A percentile compares a stretch with the other conserved stretches of the same genome.
Conservation (phyloP, 352 stramenopile genomes). For the Thalassiosira pacifica region DNA sequence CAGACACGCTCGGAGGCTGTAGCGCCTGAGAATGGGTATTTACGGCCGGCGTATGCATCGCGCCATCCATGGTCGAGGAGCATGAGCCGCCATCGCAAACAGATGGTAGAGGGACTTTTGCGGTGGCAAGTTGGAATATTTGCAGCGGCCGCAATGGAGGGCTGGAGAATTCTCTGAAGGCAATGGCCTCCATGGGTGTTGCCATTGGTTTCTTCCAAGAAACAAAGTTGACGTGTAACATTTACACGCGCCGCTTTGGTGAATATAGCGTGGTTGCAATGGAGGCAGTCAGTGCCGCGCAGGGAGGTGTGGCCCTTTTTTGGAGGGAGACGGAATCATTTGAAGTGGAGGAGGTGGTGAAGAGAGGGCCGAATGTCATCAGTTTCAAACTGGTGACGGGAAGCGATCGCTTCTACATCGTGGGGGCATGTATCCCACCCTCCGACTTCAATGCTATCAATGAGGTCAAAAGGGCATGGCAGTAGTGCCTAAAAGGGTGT, state of each 20-base stretch:
- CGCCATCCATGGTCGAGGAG: too few relatives aligned
- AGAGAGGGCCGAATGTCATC: background rate
- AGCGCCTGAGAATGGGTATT: background rate
- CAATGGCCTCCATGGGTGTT: slow-evolving; percentile 21
- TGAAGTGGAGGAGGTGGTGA: background rate
- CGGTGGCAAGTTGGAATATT: slow-evolving; percentile 30
- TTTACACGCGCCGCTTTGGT: slow-evolving; percentile 10
- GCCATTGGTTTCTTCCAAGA: slow-evolving; percentile 32
- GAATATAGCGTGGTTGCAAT: slow-evolving; percentile 19
- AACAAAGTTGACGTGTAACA: slow-evolving; percentile 34
- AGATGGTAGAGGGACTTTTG: slow-evolving; percentile 22
- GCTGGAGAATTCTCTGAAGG: slow-evolving; percentile 24
- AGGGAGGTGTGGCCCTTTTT: background rate
- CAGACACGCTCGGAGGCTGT: background rate
- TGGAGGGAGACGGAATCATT: background rate
- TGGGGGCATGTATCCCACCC: background rate
- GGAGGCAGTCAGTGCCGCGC: background rate
- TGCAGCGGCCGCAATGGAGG: slow-evolving; percentile 27
- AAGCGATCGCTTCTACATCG: background rate
- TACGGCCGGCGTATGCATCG: background rate
- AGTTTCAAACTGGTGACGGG: background rate
- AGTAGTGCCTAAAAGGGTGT: background rate
- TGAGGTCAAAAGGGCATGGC: background rate
- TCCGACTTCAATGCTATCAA: background rate
- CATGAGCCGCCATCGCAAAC: slow-evolving; percentile 2